Conservation (phyloP, 352 stramenopile species). For the Phytophthora litchii region DNA sequence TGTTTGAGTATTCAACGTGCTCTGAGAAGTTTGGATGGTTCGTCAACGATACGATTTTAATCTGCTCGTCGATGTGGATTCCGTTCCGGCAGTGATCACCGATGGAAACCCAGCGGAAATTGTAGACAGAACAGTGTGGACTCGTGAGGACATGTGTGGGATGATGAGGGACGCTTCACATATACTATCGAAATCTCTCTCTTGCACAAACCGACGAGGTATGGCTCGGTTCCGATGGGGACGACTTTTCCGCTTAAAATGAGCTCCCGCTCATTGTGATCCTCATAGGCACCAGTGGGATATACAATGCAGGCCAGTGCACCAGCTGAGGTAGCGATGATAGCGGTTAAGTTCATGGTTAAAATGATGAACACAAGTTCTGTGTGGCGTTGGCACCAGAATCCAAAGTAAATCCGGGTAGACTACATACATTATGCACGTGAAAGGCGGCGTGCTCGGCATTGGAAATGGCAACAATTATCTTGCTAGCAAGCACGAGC, state of each 20-base stretch:
- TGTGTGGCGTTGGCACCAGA: background rate
- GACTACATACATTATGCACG: too few relatives aligned
- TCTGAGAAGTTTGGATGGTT: conserved; percentile 20
- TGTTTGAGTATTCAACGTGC: conserved; percentile 6
- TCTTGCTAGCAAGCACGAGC: too few relatives aligned
- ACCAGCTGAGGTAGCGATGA: background rate
- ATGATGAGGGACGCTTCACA: conserved; percentile 19
- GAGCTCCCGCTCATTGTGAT: conserved; percentile 13
- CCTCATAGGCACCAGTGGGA: background rate
- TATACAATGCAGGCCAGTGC: background rate
- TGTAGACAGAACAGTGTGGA: conserved; percentile 8
- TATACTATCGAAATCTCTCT: conserved; percentile 7
- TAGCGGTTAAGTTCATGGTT: conserved; percentile 3
- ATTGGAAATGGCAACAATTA: background rate
- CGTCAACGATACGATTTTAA: conserved; percentile 22
- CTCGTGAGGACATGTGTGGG: conserved; percentile 24
- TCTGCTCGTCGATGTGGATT: conserved; percentile 17
- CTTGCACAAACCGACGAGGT: conserved; percentile 22
- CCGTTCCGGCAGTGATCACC: conserved; percentile 19
- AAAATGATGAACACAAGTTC: background rate
- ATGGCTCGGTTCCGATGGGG: conserved; percentile 40
- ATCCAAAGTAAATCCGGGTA: too few relatives aligned
- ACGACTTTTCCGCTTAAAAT: conserved; percentile 46
- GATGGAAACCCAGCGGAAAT: conserved; percentile 6
- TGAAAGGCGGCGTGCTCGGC: background rate